phyloP scores from a whole-genome alignment of 306 rosid genomes.

The Corylus americana region DNA sequence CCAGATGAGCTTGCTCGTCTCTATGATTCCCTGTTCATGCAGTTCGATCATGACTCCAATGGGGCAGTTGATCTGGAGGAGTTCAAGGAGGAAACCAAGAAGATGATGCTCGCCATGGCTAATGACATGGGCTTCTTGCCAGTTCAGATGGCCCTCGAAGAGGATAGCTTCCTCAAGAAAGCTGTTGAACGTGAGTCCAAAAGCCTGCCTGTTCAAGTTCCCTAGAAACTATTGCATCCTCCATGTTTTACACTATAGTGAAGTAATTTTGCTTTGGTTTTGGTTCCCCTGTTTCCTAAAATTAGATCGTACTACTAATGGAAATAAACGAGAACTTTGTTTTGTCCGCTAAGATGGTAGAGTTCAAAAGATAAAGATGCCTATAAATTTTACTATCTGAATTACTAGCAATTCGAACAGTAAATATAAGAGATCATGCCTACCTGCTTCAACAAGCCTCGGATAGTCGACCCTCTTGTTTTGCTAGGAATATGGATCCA shows the following conservation, averaged over 20 bases:
- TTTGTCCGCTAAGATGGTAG: not conserved
- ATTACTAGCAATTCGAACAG: too few species aligned
- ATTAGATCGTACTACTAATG: not conserved
- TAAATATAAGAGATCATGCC: too few species aligned
- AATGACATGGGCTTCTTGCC: constrained; percentile 71
- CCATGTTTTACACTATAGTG: not conserved
- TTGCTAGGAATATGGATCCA: too few species aligned
- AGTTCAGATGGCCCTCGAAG: constrained; percentile 67
- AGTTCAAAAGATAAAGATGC: not conserved
- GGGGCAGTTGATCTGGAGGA: constrained; percentile 66
- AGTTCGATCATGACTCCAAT: constrained; percentile 59
- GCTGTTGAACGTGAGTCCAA: constrained; percentile 65
- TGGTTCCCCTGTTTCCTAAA: not conserved
- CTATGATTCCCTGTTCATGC: constrained; percentile 51
- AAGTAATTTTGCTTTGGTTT: not conserved
- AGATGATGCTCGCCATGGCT: constrained; percentile 77
- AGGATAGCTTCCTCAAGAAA: constrained; percentile 56
- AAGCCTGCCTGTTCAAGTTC: constrained; percentile 15
- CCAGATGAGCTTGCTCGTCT: constrained; percentile 54
- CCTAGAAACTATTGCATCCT: not conserved
- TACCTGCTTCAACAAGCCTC: too few species aligned
- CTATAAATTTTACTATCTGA: too few species aligned
- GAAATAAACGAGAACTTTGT: not conserved
- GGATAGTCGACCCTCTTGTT: too few species aligned
- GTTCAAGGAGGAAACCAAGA: constrained; percentile 65